Percentiles rank a stretch among this genome's conserved stretches.
These are phyloP conservation scores for Dispira parvispora DNA, from an alignment of 192 early-diverging fungal species.

Conservation along the genomic window DNA sequence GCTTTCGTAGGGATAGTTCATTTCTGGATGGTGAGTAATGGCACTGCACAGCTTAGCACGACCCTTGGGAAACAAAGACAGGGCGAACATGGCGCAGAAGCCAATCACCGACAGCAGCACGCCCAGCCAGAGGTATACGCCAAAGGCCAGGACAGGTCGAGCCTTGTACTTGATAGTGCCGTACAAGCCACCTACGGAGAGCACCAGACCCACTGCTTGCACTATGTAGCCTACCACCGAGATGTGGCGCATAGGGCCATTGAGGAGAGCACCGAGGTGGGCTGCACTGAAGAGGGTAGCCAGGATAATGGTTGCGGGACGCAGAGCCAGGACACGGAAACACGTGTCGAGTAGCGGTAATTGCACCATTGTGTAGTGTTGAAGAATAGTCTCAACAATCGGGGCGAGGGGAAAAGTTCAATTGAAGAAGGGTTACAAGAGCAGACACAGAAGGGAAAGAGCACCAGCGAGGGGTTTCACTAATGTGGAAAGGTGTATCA, in stretches of 20 bases:
- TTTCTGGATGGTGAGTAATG: not conserved
- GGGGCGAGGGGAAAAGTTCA: no score
- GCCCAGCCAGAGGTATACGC: conserved; percentile 7
- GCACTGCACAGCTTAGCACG: not conserved
- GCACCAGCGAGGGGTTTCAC: no score
- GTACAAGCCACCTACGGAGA: conserved; percentile 5
- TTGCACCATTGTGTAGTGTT: not conserved
- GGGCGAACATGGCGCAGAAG: not conserved
- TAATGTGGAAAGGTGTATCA: no score
- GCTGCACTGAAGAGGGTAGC: not conserved
- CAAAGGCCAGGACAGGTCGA: not conserved
- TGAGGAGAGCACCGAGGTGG: conserved; percentile 1
- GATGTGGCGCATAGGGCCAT: not conserved
- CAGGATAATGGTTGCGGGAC: conserved; percentile 1
- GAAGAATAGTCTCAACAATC: not conserved
- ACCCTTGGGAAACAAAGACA: conserved; percentile 4
- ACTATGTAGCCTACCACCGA: not conserved
- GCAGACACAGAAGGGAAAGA: no score
- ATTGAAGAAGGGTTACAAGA: no score
- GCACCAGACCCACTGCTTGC: not conserved
- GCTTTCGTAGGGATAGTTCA: not conserved
- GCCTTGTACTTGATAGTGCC: not conserved
- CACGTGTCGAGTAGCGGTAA: not conserved
- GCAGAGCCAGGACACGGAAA: conserved; percentile 1
- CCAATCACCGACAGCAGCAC: not conserved